Evolutionary conservation across 176 grass and related monocot genomes (phyloP).

Genomic region (maize (Zea mays)): DNA sequence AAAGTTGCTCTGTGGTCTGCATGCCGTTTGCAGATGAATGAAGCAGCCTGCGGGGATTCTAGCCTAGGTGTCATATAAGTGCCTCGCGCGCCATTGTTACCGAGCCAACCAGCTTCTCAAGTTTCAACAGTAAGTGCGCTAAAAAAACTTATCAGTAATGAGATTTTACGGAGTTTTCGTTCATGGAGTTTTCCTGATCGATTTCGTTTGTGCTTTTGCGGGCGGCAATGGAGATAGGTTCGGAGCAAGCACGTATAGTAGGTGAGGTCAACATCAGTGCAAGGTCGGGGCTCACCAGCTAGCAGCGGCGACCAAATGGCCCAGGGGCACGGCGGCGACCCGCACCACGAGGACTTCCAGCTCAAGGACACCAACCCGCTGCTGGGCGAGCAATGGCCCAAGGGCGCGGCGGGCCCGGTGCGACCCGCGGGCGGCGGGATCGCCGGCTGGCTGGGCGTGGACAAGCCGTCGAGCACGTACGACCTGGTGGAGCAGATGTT

Average conservation of each 20-base stretch:
- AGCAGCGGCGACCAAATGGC: background rate
- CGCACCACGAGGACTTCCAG: constrained; percentile 80
- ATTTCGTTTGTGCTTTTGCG: background rate
- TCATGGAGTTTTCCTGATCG: background rate
- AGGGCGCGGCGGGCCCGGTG: constrained; percentile 27
- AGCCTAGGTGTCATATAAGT: constrained; percentile 1
- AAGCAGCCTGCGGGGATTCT: background rate
- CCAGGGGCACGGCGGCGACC: constrained; percentile 29
- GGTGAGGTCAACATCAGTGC: background rate
- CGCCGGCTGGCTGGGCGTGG: constrained; percentile 55
- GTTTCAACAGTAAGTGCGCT: constrained; percentile 3
- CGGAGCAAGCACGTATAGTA: background rate
- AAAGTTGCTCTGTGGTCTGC: background rate
- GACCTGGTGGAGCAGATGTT: constrained; percentile 97
- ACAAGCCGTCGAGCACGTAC: constrained; percentile 93
- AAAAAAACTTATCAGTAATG: background rate
- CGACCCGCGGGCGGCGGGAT: constrained; percentile 36
- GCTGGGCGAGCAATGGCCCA: constrained; percentile 82
- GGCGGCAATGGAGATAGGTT: constrained; percentile 2
- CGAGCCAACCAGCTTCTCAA: background rate
- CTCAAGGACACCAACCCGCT: constrained; percentile 87
- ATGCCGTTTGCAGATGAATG: background rate
- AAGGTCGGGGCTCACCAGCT: background rate
- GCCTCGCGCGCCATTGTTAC: background rate
- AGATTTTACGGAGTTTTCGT: background rate